Evolutionary conservation across 306 rosid genomes (phyloP), one percentile per base, ranked within the genome.

Genomic region (Senna siamea): DNA sequence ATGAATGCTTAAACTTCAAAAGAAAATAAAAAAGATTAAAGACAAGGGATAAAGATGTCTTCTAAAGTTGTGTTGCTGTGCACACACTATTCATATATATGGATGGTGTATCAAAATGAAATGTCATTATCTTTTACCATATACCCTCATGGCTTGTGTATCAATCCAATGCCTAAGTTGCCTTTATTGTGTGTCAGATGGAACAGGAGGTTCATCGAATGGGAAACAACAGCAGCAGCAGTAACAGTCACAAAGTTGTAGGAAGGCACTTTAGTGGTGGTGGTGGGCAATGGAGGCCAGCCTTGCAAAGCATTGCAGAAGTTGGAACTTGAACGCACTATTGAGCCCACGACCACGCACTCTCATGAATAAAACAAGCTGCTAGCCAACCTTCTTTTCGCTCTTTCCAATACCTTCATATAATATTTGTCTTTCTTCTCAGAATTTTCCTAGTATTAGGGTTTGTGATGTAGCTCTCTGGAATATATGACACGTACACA

Each of bases 301-400:
- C 96, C 46, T 87, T 93, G 84, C 98, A 90, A 60, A 93, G 97
- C 88, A 93, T 93, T 80, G 87, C 82, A 87, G 98, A 93, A 84
- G 15, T 87, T 80, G 96, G 96, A 79, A 89, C 82, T 74, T 89
- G 87, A 92, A 75, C 44, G 32, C 75, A 23, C 73, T 69, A n/a
- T 55, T 60, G 19, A 18, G 4, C 4, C 61, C 61, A 41, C 47
- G n/a, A 58, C 6, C 50, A 5, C 51, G 75, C 73, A 53, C 69
- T 46, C 48, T 48, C 66, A 61, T 58, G 40, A 37, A 37, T 37
- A 51, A 67, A 82, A 66, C 82, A 70, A 41, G 44, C 73, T 26
- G 59, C 40, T 70, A 20, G 30, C 20, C 52, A 44, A 32, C 15
- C 73, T 66, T 23, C 72, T 43, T 64, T 61, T 9, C 62, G 19